phyloP scores from a whole-genome alignment of 768 basidiomycete species.

The Dictyophora rubrovolvata region DNA sequence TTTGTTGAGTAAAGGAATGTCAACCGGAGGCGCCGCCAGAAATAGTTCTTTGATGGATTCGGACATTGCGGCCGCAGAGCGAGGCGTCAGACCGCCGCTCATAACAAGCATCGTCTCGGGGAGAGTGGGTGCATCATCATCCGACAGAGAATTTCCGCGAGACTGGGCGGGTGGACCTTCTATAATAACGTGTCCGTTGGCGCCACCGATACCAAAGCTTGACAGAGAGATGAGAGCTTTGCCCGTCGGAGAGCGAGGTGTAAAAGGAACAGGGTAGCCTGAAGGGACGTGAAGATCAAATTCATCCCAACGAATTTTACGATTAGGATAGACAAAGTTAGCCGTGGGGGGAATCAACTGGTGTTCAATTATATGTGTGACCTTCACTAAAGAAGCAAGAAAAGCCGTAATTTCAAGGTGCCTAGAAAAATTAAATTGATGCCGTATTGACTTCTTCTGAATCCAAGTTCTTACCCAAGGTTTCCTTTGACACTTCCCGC shows the following conservation, averaged over 20 bases:
- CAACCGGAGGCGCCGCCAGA: not conserved
- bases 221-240: slow-evolving; percentile 30
- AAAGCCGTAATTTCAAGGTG: slow-evolving; percentile 35
- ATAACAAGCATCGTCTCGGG: slow-evolving; percentile 20
- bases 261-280: slow-evolving; percentile 19
- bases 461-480: slow-evolving; percentile 26
- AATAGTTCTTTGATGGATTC: not conserved
- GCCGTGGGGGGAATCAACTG: slow-evolving; percentile 30
- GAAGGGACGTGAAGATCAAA: slow-evolving; percentile 28
- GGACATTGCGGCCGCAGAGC: slow-evolving; percentile 15
- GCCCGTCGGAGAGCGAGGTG: slow-evolving; percentile 14
- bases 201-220: slow-evolving; percentile 36
- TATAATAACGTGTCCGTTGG: slow-evolving; percentile 32
- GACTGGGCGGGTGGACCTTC: slow-evolving; percentile 16
- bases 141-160: not conserved
- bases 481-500: slow-evolving; percentile 39
- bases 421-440: slow-evolving; percentile 13
- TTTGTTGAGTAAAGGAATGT: slow-evolving; percentile 3
- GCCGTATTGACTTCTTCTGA: not conserved
- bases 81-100: slow-evolving; percentile 29
- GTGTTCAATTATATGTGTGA: slow-evolving; percentile 28
- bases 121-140: not conserved
- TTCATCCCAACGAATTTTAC: slow-evolving; percentile 29
- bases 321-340: slow-evolving; percentile 27
- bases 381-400: slow-evolving; percentile 35